Base-by-base conservation (phyloP, 495 filamentous ascomycete species). In the Sphaerosporella brunnea region DNA sequence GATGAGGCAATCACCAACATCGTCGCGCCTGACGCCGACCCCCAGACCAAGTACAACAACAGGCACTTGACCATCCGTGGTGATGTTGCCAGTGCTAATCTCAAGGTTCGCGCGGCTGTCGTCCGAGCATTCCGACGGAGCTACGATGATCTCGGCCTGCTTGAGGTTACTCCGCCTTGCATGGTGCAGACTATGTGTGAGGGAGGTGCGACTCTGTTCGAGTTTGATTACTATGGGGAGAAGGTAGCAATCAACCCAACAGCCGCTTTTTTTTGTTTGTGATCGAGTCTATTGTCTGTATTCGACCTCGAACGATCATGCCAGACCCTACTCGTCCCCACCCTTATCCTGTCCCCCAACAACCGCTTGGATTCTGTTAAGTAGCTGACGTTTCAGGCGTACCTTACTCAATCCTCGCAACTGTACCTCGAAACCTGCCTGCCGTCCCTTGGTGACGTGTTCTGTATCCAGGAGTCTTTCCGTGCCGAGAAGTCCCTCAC, bases 131-230 rank as follows among this genome's bases (percentile, higher is more conserved):
- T 96, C 68, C 70, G 78, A 54, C 72, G 77, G 60, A 73, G 77
- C 39, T 96, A 88, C 63, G 77, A 80, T 54, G 80, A 86, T 56
- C 71, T 79, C 56, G 72, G 76, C 41, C 72, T 92, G 61, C 69
- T 72, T 40, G 88, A 96, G 65, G 87, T 99, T 38, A 81, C 80
- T 35, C 90, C 90, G 2, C 90, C 90, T 7, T 86, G 84, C 36
- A 83, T 99, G 67, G 92, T 96, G n/a, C 90, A 99, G 65, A 96
- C 90, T 4, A 87, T 95, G 65, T 90, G 95, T 48, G 90, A 99
- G 68, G 90, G 90, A 51, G 90, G 90, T 39, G 77, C 80, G 53
- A 96, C 90, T 2, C 77, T 99, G 28, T 99, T 99, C 69, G 78
- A 78, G 34, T 82, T 93, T 55, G 74, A 84, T 62, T 99, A 96